A percentile compares a stretch with the other conserved stretches of the same genome.
These are phyloP conservation scores for Pseudogymnoascus verrucosus DNA, from an alignment of 2,329 filamentous ascomycete genomes.

Conservation along the genomic window DNA sequence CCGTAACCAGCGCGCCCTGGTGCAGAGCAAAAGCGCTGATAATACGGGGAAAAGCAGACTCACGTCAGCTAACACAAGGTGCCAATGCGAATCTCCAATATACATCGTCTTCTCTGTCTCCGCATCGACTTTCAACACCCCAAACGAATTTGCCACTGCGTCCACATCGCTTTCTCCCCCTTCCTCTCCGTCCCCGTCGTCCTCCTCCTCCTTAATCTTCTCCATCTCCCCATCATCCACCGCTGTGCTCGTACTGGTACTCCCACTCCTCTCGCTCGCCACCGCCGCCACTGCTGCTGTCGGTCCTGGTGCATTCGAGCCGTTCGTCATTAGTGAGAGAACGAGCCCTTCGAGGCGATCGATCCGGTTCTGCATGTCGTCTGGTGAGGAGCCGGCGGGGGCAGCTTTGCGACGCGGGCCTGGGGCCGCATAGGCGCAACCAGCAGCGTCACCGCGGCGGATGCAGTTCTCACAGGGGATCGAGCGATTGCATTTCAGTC, in stretches of 20 bases:
- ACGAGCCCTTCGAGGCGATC: conserved; percentile 90
- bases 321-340: conserved; percentile 87
- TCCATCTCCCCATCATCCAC: conserved; percentile 46
- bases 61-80: conserved; percentile 64
- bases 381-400: conserved; percentile 56
- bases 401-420: conserved; percentile 61
- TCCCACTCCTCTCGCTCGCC: conserved; percentile 20
- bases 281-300: conserved; percentile 40
- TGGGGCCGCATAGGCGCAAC: conserved; percentile 78
- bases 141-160: conserved; percentile 64
- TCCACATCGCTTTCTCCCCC: conserved; percentile 61
- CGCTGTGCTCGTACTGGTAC: conserved; percentile 15
- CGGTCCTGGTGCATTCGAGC: conserved; percentile 54
- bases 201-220: conserved; percentile 40
- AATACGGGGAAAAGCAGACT: conserved; percentile 23
- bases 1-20: conserved; percentile 13
- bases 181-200: conserved; percentile 38
- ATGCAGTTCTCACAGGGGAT: conserved; percentile 92
- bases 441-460: conserved; percentile 71
- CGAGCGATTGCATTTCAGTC: conserved; percentile 85
- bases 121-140: conserved; percentile 72
- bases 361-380: conserved; percentile 98
- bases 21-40: neutral
- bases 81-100: conserved; percentile 77
- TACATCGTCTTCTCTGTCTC: conserved; percentile 75